A percentile compares a stretch with the other conserved stretches of the same genome.
phyloP scores from a whole-genome alignment of 2,329 filamentous ascomycete species.

The Raffaelea arxii region DNA sequence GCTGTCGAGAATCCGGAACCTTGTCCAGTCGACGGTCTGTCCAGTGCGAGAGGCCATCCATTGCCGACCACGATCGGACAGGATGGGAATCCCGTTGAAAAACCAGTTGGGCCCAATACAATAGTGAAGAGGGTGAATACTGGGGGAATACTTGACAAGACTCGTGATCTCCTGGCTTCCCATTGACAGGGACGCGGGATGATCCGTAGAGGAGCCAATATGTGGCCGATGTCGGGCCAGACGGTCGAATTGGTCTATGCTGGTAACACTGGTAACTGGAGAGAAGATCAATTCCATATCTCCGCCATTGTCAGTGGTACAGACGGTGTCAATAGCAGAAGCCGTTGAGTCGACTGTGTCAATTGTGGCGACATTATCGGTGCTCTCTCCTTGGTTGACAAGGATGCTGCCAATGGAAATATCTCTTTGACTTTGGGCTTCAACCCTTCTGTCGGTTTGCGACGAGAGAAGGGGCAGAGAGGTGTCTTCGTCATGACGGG shows the following conservation, averaged over 20 bases:
- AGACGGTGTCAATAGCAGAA: too few species aligned
- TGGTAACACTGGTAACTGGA: not conserved
- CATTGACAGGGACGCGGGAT: not conserved
- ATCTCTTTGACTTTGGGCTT: not conserved
- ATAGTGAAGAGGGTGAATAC: not conserved
- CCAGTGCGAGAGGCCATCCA: not conserved
- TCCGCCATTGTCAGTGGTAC: not conserved
- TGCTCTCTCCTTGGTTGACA: not conserved
- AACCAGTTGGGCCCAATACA: not conserved
- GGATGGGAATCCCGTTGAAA: slow-evolving; percentile 1
- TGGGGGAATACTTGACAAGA: not conserved
- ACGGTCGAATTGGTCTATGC: not conserved
- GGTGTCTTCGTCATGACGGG: not conserved
- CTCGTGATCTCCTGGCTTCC: not conserved
- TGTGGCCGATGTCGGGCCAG: not conserved
- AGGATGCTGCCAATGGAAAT: not conserved
- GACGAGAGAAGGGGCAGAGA: not conserved
- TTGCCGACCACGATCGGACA: not conserved
- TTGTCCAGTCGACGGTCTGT: not conserved
- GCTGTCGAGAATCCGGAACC: not conserved
- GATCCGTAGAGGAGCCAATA: not conserved
- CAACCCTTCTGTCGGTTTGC: not conserved
- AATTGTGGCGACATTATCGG: not conserved
- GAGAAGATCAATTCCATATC: not conserved
- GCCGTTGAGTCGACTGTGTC: not conserved